Evolutionary conservation across 305 asterid genomes (phyloP), one percentile per base, ranked within the genome.

Genomic region (Fraxinus sp.): DNA sequence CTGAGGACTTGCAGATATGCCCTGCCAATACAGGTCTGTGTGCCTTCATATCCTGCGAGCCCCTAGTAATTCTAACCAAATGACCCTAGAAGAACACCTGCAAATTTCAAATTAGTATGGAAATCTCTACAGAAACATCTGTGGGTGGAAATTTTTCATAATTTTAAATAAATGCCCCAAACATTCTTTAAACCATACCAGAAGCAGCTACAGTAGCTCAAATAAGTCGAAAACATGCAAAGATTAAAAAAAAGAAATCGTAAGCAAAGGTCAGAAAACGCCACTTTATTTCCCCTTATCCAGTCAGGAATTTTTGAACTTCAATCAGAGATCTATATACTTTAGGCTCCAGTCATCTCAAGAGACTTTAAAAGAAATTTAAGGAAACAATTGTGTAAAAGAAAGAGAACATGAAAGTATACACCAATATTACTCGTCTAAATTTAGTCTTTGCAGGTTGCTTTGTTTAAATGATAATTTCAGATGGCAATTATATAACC

Each of bases 381-480:
- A 28, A 4, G 28, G 41, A 70, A 70, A 30, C 39, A 70, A 70
- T 13, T 30, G 35, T 30, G 4, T 30, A 70, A 28, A 70, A 30
- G 41, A 11, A 30, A 30, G 41, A 77, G 7, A 22, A 49, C 36
- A 77, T 46, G 46, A 32, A 9, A 75, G 18, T 77, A 77, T 4
- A 36, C n/a, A 39, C 57, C 66, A 55, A 32, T 52, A 83, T 55
- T 62, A 78, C 73, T 77, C 43, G 3, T 36, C 62, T 16, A 35
- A 71, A 36, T 55, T 37, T 10, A 35, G 59, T 80, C 76, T 28
- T 72, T 83, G 39, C 24, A 73, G 39, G 68, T 72, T 55, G 52
- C 16, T 79, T 33, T 59, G 74, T 36, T 33, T 74, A 46, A 26
- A 9, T 57, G 75, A 77, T 18, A 22, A 70, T 33, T 72, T 77